Percentiles rank a stretch among this genome's conserved stretches.
Evolutionary conservation across 176 grass and related monocot species (phyloP).

Genomic region (Chloris gayana): DNA sequence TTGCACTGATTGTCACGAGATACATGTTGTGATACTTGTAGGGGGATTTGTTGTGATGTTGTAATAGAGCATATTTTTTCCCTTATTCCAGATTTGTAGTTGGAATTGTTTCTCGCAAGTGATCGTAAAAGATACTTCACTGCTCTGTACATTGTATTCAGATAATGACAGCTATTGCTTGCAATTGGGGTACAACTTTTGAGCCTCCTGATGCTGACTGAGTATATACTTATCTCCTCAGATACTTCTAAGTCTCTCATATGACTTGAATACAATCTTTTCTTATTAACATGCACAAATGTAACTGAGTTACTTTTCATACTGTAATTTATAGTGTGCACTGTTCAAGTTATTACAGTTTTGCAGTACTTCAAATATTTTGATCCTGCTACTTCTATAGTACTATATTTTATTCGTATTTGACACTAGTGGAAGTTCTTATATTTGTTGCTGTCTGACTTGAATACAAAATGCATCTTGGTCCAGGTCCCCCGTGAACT

Average conservation of each 20-base stretch:
- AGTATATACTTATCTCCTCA: conserved; percentile 17
- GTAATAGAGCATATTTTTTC: conserved; percentile 38
- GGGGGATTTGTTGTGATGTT: conserved; percentile 33
- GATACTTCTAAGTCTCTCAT: not conserved
- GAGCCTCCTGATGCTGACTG: conserved; percentile 23
- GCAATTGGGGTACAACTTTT: conserved; percentile 20
- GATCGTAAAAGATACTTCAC: conserved; percentile 33
- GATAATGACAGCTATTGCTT: conserved; percentile 15
- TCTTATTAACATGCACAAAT: not conserved
- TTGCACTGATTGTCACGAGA: conserved; percentile 6
- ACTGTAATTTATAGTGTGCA: not conserved
- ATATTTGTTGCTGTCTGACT: not conserved
- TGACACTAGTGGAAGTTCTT: not conserved
- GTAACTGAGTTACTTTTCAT: not conserved
- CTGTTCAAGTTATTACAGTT: not conserved
- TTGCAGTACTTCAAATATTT: not conserved
- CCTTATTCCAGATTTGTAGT: not conserved
- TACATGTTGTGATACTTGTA: conserved; percentile 20
- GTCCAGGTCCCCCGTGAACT: not conserved
- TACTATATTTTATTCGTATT: not conserved
- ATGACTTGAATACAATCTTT: conserved; percentile 19
- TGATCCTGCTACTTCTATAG: not conserved
- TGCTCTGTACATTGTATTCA: conserved; percentile 48
- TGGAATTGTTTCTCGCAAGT: conserved; percentile 35
- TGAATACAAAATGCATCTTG: not conserved